Percentiles rank a stretch among this genome's conserved stretches.
Evolutionary conservation across 495 filamentous ascomycete genomes (phyloP).

Genomic region (Aeminium ludgeri): DNA sequence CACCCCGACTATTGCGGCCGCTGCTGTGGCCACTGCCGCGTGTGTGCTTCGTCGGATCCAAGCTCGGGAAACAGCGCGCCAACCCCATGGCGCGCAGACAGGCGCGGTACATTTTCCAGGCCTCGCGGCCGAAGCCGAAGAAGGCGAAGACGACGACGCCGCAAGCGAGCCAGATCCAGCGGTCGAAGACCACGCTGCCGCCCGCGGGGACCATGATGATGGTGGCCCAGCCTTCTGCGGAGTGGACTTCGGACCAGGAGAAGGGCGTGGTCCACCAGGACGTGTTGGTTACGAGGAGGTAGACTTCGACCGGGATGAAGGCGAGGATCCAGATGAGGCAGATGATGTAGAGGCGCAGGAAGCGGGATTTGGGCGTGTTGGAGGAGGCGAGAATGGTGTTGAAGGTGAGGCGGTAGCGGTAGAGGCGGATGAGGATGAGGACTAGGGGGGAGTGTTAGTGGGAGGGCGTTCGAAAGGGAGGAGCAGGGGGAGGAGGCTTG

Average conservation of each 20-base stretch:
- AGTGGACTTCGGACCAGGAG: constrained; percentile 39
- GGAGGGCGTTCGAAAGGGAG: too few species aligned
- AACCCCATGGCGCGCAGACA: constrained; percentile 25
- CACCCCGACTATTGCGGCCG: too few species aligned
- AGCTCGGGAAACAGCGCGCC: constrained; percentile 7
- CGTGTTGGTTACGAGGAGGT: constrained; percentile 34
- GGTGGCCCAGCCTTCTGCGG: constrained; percentile 33
- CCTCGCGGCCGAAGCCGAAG: constrained; percentile 70
- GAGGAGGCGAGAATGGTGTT: constrained; percentile 37
- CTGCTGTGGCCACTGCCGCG: not conserved
- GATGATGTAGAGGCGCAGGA: constrained; percentile 63
- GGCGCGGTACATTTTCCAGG: constrained; percentile 50
- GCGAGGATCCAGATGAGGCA: constrained; percentile 47
- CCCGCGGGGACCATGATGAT: constrained; percentile 46
- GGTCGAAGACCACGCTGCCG: constrained; percentile 39
- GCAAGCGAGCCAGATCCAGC: constrained; percentile 48
- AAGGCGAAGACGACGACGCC: constrained; percentile 51
- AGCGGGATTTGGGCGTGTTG: constrained; percentile 49
- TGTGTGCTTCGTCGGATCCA: not conserved
- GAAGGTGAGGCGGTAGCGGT: constrained; percentile 47
- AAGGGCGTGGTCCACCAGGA: constrained; percentile 27
- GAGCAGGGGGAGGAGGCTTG: too few species aligned
- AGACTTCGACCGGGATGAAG: constrained; percentile 46
- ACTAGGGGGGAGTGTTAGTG: constrained; percentile 22
- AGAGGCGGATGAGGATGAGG: constrained; percentile 49